These are phyloP conservation scores for Thraustochytrium sp. DNA, from an alignment of 352 stramenopile species.

Conservation along the genomic window DNA sequence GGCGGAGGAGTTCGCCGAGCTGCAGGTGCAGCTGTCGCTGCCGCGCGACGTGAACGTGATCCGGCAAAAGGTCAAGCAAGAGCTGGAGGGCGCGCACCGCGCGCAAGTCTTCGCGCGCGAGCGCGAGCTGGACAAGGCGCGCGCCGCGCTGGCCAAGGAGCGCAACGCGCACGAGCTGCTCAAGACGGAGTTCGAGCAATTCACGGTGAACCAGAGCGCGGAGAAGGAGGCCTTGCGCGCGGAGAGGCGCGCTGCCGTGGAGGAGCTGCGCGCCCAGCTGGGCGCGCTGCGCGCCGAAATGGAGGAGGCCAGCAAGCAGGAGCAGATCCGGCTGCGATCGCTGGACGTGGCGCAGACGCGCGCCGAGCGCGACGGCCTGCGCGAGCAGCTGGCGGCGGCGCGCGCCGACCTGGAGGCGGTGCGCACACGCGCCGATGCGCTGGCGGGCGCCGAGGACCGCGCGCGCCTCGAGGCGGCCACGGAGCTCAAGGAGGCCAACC, in stretches of 20 bases:
- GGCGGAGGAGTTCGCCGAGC: slow-evolving; percentile 65
- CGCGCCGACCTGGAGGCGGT: background rate
- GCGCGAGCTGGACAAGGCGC: slow-evolving; percentile 65
- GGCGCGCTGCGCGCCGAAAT: slow-evolving; percentile 57
- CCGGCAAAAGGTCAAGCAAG: slow-evolving; percentile 69
- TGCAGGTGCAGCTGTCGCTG: slow-evolving; percentile 72
- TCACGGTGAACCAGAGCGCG: slow-evolving; percentile 64
- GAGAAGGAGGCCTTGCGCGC: slow-evolving; percentile 68
- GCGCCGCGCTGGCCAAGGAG: slow-evolving; percentile 61
- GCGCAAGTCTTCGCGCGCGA: slow-evolving; percentile 56
- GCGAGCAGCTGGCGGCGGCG: slow-evolving; percentile 59
- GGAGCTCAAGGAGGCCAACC: background rate
- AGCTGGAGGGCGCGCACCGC: slow-evolving; percentile 67
- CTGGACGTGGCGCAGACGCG: slow-evolving; percentile 47
- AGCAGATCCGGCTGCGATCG: slow-evolving; percentile 46
- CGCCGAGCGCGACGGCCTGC: slow-evolving; percentile 60
- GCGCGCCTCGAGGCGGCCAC: background rate
- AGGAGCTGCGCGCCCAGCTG: slow-evolving; percentile 60
- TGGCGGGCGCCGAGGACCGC: background rate
- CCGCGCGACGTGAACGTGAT: slow-evolving; percentile 70
- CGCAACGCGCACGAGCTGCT: slow-evolving; percentile 68
- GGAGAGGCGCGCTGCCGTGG: slow-evolving; percentile 61
- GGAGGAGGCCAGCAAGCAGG: slow-evolving; percentile 60
- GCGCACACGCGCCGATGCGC: background rate
- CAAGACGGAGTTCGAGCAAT: slow-evolving; percentile 76